phyloP scores from a whole-genome alignment of 495 filamentous ascomycete species.

The Penicillium pulvis region DNA sequence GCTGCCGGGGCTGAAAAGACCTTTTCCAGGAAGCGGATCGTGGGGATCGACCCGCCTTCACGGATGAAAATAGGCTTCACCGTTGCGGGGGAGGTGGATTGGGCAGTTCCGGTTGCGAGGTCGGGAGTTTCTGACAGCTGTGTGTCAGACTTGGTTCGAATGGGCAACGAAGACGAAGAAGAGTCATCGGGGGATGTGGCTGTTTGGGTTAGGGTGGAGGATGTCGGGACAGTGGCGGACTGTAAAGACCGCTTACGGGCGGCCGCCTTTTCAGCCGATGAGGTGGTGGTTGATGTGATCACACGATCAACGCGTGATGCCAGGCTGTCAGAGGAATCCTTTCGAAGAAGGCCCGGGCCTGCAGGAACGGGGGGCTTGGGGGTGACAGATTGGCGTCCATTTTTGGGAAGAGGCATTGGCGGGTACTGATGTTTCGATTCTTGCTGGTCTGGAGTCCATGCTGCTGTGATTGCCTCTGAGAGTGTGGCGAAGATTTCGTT shows the following conservation, averaged over 20 bases:
- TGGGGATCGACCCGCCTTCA: slow-evolving; percentile 92
- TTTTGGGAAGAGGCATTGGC: slow-evolving; percentile 17
- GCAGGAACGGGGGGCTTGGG: slow-evolving; percentile 17
- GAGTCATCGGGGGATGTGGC: slow-evolving; percentile 27
- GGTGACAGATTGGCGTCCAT: slow-evolving; percentile 18
- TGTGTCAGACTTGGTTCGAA: slow-evolving; percentile 24
- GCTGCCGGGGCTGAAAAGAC: slow-evolving; percentile 92
- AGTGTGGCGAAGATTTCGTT: slow-evolving; percentile 91
- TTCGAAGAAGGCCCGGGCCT: slow-evolving; percentile 30
- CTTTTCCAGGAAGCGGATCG: slow-evolving; percentile 91
- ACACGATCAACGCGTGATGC: slow-evolving; percentile 51
- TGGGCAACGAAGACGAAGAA: slow-evolving; percentile 15
- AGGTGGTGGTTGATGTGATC: slow-evolving; percentile 47
- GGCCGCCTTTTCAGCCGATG: slow-evolving; percentile 37
- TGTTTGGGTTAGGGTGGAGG: slow-evolving; percentile 57
- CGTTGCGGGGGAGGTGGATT: slow-evolving; percentile 3
- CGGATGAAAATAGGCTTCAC: slow-evolving; percentile 77
- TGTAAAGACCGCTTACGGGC: slow-evolving; percentile 40
- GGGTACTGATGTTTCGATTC: slow-evolving; percentile 38
- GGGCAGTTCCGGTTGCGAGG: neutral
- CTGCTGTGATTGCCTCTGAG: slow-evolving; percentile 80
- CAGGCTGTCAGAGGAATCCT: slow-evolving; percentile 47
- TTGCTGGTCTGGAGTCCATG: slow-evolving; percentile 58
- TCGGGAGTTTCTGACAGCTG: neutral
- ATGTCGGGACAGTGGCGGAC: slow-evolving; percentile 51